Percentiles rank a stretch among this genome's conserved stretches.
These are phyloP conservation scores for Microdochium trichocladiopsis DNA, from an alignment of 2,329 filamentous ascomycete species.

Conservation along the genomic window DNA sequence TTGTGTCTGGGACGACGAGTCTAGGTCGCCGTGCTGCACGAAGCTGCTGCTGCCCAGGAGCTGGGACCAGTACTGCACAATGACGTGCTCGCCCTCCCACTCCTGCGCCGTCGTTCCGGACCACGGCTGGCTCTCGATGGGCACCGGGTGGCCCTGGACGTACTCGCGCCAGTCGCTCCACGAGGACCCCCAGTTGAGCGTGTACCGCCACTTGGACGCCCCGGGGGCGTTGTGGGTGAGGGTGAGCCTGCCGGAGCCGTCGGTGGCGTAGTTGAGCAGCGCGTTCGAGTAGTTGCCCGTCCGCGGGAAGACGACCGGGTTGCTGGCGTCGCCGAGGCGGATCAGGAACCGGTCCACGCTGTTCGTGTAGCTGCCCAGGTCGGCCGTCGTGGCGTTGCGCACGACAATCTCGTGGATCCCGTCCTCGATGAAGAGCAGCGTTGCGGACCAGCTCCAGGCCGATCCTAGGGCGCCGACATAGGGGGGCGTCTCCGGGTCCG, in stretches of 20 bases:
- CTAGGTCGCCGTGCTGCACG: constrained; percentile 50
- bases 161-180: constrained; percentile 46
- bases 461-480: constrained; percentile 42
- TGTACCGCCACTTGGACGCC: constrained; percentile 56
- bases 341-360: constrained; percentile 55
- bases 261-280: constrained; percentile 33
- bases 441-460: constrained; percentile 41
- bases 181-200: constrained; percentile 50
- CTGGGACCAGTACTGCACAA: constrained; percentile 56
- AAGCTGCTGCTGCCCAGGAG: constrained; percentile 52
- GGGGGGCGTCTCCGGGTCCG: constrained; percentile 18
- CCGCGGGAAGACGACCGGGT: constrained; percentile 51
- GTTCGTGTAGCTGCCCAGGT: constrained; percentile 33
- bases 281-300: constrained; percentile 50
- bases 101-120: constrained; percentile 47
- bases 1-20: constrained; percentile 24
- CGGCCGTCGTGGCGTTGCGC: constrained; percentile 38
- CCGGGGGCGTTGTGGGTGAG: constrained; percentile 54
- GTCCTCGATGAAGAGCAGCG: constrained; percentile 43
- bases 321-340: constrained; percentile 48
- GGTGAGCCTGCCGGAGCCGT: constrained; percentile 26
- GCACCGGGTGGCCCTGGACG: constrained; percentile 8
- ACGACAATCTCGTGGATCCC: constrained; percentile 49
- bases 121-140: constrained; percentile 50
- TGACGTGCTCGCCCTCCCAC: constrained; percentile 56